Conservation (phyloP, 805 yeast genomes). For the Starmera amethionina region DNA sequence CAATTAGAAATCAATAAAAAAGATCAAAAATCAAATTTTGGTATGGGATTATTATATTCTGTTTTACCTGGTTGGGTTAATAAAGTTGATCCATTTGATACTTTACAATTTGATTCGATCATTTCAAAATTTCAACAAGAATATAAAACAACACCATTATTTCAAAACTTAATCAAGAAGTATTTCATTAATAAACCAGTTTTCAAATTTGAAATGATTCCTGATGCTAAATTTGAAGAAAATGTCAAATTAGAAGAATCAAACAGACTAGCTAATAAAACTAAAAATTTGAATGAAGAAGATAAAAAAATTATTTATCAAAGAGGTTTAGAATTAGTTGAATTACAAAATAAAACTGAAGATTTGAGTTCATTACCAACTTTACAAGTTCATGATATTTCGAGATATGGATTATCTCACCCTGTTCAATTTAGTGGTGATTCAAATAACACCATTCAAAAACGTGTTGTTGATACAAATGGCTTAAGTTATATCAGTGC, state of each 20-base stretch:
- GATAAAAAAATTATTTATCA: slow-evolving; percentile 51
- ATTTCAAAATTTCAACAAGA: slow-evolving; percentile 54
- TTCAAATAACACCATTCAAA: slow-evolving; percentile 23
- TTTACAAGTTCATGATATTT: slow-evolving; percentile 63
- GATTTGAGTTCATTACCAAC: slow-evolving; percentile 78
- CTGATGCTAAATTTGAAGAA: slow-evolving; percentile 46
- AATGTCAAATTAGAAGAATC: slow-evolving; percentile 47
- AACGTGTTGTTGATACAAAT: slow-evolving; percentile 59
- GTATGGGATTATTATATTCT: slow-evolving; percentile 64
- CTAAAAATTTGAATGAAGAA: slow-evolving; percentile 34
- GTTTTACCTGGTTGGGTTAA: slow-evolving; percentile 83
- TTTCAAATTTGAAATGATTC: slow-evolving; percentile 71
- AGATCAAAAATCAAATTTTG: slow-evolving; percentile 86
- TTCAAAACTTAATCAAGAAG: slow-evolving; percentile 47
- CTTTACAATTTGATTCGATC: slow-evolving; percentile 54
- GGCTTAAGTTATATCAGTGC: slow-evolving; percentile 74
- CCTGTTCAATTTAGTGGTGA: slow-evolving; percentile 21
- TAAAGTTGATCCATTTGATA: slow-evolving; percentile 62
- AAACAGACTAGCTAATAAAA: slow-evolving; percentile 33
- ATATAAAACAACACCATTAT: slow-evolving; percentile 42
- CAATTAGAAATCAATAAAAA: slow-evolving; percentile 78
- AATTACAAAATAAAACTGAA: slow-evolving; percentile 57
- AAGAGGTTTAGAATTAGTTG: slow-evolving; percentile 50
- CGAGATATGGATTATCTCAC: slow-evolving; percentile 36
- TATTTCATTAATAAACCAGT: slow-evolving; percentile 43